Base-by-base conservation (phyloP, 805 yeast genomes). In the Candida schatavii region DNA sequence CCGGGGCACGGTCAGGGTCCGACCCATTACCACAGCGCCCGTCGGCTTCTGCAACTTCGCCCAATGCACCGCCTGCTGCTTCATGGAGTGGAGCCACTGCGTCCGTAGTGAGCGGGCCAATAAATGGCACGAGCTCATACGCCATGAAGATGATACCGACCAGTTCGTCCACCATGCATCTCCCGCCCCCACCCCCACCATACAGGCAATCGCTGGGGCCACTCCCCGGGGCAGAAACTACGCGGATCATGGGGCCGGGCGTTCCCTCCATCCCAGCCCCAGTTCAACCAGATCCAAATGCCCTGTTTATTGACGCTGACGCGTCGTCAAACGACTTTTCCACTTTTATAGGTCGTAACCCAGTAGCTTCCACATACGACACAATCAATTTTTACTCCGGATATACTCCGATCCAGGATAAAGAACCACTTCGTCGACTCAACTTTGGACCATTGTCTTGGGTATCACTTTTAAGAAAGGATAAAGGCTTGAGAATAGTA, bases 361-460 rank as follows among this genome's bases (percentile, higher is more conserved):
- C 57, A 4, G 45, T 44, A 10, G 48, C 44, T 14, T 41, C 47
- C 15, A 30, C 18, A 2, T 29, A 38, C 29, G 60, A 54, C 15
- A 41, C 43, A 2, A 51, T 54, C 9, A 52, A 48, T 34, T 54
- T 55, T 36, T 49, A 41, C 38, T 45, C 48, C 9, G 56, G 56
- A 2, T 54, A 61, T 39, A 47, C 59, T n/a, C 43, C 67, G 2
- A 37, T 61, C 0, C 47, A 54, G 15, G 50, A 51, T 28, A 51
- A 49, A 30, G 64, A 59, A 3, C 54, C 57, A 2, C 31, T 54
- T 9, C 49, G 63, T 15, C 46, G 67, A 44, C 46, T 50, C 22
- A 55, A 57, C 37, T 56, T 47, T 36, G 69, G 69, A 2, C 68
- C 69, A 0, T 56, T 64, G 29, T 51, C 64, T 5, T 61, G 65